phyloP scores from a whole-genome alignment of 345 rosid species.

The Moringa oleifera region DNA sequence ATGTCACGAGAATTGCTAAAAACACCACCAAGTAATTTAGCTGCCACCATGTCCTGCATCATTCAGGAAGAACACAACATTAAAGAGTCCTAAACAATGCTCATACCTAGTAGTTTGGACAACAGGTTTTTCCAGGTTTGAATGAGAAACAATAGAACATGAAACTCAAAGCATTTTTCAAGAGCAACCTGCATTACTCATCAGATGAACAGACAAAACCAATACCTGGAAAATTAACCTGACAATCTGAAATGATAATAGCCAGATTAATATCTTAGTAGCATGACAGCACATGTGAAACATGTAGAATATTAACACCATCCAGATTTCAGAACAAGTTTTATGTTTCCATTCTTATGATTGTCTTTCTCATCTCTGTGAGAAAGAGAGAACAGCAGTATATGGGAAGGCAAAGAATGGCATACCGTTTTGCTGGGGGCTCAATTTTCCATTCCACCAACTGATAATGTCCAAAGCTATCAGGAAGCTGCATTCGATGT shows the following conservation, averaged over 20 bases:
- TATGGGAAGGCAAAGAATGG: neutral
- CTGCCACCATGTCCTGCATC: conserved; percentile 63
- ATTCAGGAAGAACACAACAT: neutral
- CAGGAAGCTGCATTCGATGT: conserved; percentile 62
- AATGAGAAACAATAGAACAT: neutral
- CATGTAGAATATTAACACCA: neutral
- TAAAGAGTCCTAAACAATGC: neutral
- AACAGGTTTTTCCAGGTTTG: neutral
- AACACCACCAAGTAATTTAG: conserved; percentile 24
- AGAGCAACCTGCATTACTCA: neutral
- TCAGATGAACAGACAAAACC: neutral
- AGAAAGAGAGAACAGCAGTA: neutral
- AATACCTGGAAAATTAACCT: neutral
- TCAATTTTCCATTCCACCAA: conserved; percentile 58
- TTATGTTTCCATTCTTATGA: neutral
- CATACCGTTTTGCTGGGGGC: conserved; percentile 44
- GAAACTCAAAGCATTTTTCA: neutral
- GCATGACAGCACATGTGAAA: neutral
- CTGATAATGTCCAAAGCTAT: conserved; percentile 53
- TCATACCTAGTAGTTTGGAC: neutral
- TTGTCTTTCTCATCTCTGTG: neutral
- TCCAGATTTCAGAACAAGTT: neutral
- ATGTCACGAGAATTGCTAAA: conserved; percentile 10
- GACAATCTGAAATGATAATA: neutral
- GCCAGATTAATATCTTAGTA: neutral